Evolutionary conservation across 2,329 filamentous ascomycete species (phyloP).

Genomic region (Albophoma yamanashiensis): DNA sequence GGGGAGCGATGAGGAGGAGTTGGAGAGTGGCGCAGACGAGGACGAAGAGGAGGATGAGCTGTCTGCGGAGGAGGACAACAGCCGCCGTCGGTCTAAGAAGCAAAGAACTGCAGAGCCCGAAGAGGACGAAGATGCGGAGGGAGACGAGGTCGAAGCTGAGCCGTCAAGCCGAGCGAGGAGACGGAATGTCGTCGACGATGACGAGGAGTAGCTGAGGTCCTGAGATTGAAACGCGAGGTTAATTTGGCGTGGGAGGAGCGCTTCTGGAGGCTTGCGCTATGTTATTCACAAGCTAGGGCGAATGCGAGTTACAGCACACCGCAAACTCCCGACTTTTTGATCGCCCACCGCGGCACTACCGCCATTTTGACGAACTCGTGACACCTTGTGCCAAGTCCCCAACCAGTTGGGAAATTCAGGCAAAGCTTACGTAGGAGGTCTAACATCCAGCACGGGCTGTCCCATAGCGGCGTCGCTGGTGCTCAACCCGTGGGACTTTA

Average conservation of each 20-base stretch:
- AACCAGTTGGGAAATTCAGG: no score
- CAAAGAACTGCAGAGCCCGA: conserved; percentile 40
- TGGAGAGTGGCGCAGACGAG: conserved; percentile 49
- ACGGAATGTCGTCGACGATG: conserved; percentile 47
- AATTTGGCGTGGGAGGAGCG: not conserved
- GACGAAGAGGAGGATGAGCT: conserved; percentile 54
- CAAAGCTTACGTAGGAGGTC: no score
- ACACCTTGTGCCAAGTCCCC: no score
- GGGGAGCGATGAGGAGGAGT: conserved; percentile 60
- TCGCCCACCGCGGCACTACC: not conserved
- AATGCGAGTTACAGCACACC: no score
- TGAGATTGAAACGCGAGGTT: not conserved
- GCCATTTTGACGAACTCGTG: no score
- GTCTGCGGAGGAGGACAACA: conserved; percentile 41
- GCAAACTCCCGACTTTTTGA: not conserved
- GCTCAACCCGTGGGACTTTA: no score
- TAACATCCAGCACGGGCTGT: no score
- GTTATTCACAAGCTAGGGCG: not conserved
- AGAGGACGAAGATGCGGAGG: conserved; percentile 40
- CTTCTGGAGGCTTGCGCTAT: no score
- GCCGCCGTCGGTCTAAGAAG: conserved; percentile 34
- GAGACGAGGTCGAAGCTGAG: conserved; percentile 34
- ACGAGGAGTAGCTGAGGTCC: conserved; percentile 36
- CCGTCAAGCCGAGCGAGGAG: conserved; percentile 36
- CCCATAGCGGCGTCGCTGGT: no score